A percentile compares a stretch with the other conserved stretches of the same genome.
phyloP scores from a whole-genome alignment of 2,329 filamentous ascomycete species.

The Epicoccum sorghinum region DNA sequence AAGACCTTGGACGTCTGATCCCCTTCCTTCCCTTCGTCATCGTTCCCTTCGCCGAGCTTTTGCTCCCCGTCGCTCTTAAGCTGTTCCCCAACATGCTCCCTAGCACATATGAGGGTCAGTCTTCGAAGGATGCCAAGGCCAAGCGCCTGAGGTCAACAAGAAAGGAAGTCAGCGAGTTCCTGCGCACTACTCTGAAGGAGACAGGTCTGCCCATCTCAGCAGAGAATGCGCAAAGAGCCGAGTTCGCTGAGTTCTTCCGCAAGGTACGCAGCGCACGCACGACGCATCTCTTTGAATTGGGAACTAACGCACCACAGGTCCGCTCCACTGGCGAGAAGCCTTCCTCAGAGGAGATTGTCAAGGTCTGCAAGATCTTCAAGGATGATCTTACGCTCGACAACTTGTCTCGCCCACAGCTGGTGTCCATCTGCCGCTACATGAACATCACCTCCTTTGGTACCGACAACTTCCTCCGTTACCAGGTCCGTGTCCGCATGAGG shows the following conservation, averaged over 20 bases:
- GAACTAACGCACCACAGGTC: constrained; percentile 38
- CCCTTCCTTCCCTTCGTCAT: constrained; percentile 98
- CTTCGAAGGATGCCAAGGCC: constrained; percentile 88
- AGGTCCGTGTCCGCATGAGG: constrained; percentile 95
- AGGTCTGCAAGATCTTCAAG: constrained; percentile 98
- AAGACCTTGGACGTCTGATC: constrained; percentile 89
- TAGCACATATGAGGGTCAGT: constrained; percentile 94
- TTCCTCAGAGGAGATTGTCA: constrained; percentile 89
- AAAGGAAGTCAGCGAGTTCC: constrained; percentile 90
- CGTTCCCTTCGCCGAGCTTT: constrained; percentile 91
- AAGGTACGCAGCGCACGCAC: constrained; percentile 64
- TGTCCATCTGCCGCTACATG: constrained; percentile 98
- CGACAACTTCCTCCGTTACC: constrained; percentile 96
- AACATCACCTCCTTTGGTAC: constrained; percentile 97
- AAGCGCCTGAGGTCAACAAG: constrained; percentile 80
- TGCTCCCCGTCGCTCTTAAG: constrained; percentile 89
- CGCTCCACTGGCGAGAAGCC: constrained; percentile 88
- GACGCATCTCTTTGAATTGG: too few relatives aligned
- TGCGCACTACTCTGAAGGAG: constrained; percentile 87
- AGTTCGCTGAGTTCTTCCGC: constrained; percentile 96
- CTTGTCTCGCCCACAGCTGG: constrained; percentile 89
- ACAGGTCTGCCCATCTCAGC: constrained; percentile 88
- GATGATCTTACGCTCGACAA: constrained; percentile 98
- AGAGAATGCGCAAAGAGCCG: constrained; percentile 85
- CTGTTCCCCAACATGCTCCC: constrained; percentile 97